A percentile compares a stretch with the other conserved stretches of the same genome.
phyloP scores from a whole-genome alignment of 1,139 yeast genomes.

The Pichia sp. region DNA sequence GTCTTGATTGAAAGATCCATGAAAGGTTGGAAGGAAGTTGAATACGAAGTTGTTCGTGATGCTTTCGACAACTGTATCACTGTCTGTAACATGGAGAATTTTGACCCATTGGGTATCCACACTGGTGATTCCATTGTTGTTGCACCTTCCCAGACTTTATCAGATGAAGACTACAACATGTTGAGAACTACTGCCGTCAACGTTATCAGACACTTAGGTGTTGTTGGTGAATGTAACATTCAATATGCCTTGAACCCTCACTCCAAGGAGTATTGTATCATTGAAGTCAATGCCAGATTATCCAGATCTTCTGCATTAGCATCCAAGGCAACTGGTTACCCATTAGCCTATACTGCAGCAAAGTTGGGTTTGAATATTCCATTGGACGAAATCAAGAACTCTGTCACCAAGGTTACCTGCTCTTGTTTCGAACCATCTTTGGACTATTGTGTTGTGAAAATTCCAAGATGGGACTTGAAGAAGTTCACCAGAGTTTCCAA shows the following conservation, averaged over 20 bases:
- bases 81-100: constrained; percentile 99
- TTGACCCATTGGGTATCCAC: constrained; percentile 97
- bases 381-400: constrained; percentile 83
- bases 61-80: constrained; percentile 97
- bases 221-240: constrained; percentile 98
- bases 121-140: constrained; percentile 99
- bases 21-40: constrained; percentile 99
- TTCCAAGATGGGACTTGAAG: constrained; percentile 98
- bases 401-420: constrained; percentile 91
- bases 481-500: constrained; percentile 92
- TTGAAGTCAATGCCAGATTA: constrained; percentile 96
- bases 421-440: constrained; percentile 98
- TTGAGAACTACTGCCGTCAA: constrained; percentile 96
- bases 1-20: constrained; percentile 91
- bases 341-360: constrained; percentile 97
- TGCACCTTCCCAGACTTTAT: constrained; percentile 96
- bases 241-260: constrained; percentile 95
- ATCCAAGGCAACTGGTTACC: constrained; percentile 98
- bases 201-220: constrained; percentile 96
- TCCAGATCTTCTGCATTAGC: constrained; percentile 98
- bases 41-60: constrained; percentile 98
- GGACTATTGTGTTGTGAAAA: constrained; percentile 95
- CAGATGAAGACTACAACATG: constrained; percentile 98
- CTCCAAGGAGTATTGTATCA: constrained; percentile 92
- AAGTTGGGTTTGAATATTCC: constrained; percentile 93